Conservation (phyloP, 345 rosid genomes). For the Citrus sp. region DNA sequence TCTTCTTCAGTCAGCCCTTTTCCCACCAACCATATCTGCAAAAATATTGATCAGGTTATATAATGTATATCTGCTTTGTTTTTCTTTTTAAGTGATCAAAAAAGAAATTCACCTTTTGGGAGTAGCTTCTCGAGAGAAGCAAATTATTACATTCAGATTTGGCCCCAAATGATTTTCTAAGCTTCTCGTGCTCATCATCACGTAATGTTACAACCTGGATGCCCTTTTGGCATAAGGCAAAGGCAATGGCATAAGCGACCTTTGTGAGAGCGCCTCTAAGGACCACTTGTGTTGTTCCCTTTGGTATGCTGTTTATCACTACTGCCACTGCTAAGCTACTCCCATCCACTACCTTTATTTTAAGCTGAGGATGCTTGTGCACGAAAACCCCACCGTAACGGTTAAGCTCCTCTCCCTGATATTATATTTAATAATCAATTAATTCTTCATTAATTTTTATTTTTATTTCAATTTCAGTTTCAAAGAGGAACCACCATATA, state of each 20-base stretch:
- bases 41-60: not conserved
- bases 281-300: constrained; percentile 45
- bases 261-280: constrained; percentile 45
- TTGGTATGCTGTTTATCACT: constrained; percentile 51
- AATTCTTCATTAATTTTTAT: not conserved
- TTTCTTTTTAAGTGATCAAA: not conserved
- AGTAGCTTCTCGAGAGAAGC: constrained; percentile 27
- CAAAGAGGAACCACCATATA: no score
- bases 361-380: constrained; percentile 39
- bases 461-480: no score
- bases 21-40: constrained; percentile 65
- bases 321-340: constrained; percentile 55
- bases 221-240: constrained; percentile 42
- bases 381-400: constrained; percentile 44
- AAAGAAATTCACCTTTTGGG: constrained; percentile 34
- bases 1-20: constrained; percentile 45
- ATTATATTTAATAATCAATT: not conserved
- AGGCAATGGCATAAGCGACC: constrained; percentile 48
- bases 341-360: constrained; percentile 64
- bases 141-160: constrained; percentile 29
- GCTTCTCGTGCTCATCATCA: constrained; percentile 39
- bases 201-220: constrained; percentile 40
- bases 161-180: constrained; percentile 27
- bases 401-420: constrained; percentile 55
- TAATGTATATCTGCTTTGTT: not conserved